Base-by-base conservation (phyloP, 2,329 filamentous ascomycete species). In the Diaporthe sp. region DNA sequence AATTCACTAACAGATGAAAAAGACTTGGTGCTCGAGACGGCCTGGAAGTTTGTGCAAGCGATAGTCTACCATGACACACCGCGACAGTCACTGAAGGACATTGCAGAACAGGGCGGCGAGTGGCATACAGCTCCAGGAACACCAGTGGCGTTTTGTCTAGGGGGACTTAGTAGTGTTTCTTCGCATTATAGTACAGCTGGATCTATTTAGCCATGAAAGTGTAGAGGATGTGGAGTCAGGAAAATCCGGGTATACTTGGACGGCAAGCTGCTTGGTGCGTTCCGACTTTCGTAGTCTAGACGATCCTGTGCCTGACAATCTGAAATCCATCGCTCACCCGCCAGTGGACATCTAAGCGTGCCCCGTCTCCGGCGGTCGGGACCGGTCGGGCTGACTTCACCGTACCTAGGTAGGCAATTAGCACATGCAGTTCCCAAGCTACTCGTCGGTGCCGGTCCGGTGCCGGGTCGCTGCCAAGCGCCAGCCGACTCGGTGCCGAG, bases 51-150 rank as follows among this genome's bases (percentile, higher is more conserved):
- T 9, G 42, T 19, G 4, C 62, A 67, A 12, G 62, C 62, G 4
- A 67, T 67, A 15, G 62, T 67, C 62, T 67, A 67, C 13, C 62
- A 51, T 4, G 28, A 4, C 62, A 67, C 28, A 17, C 62, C 62
- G 28, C 62, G 28, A 8, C 42, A 28, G n/a, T 51, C 62, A 51
- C 22, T 67, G 28, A 51, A 34, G 19, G 62, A 51, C 1, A 67
- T 67, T 34, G 22, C 42, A 12, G 44, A 51, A 5, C 28, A 67
- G 44, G 62, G 34, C 5, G 2, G 4, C 8, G 28, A 34, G 44
- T 15, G 19, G 12, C 28, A 49, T 34, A 67, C 19, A 3, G 44
- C 62, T 37, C 28, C 62, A 17, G 28, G 10, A 12, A 51, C 44
- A 37, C 44, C 62, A 9, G 0, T 65, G 10, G 15, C 3, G 9